A percentile compares a stretch with the other conserved stretches of the same genome.
Conservation (phyloP, 1,284 basidiomycete genomes). For the Rhodofomes roseus region DNA sequence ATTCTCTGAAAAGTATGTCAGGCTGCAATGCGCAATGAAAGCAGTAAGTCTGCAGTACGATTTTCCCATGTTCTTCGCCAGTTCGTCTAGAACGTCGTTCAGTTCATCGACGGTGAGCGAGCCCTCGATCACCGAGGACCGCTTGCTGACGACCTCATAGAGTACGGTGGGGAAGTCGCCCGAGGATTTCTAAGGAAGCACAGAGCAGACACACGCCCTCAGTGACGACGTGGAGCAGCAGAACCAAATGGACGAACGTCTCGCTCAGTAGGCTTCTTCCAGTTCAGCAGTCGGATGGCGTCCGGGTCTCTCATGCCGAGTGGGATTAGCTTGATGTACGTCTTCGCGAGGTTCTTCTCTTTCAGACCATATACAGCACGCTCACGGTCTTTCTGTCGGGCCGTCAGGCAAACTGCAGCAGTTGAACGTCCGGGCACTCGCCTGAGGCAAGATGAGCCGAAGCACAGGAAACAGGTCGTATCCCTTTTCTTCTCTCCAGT, state of each 20-base stretch:
- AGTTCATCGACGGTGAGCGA: constrained; percentile 75
- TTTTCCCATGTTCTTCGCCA: constrained; percentile 67
- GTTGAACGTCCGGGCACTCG: constrained; percentile 22
- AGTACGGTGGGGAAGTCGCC: constrained; percentile 87
- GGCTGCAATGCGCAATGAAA: background rate
- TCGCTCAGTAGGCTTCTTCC: constrained; percentile 81
- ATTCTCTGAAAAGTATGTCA: constrained; percentile 44
- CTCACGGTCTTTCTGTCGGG: constrained; percentile 80
- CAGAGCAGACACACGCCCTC: constrained; percentile 1
- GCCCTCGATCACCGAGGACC: constrained; percentile 80
- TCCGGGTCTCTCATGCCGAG: constrained; percentile 75
- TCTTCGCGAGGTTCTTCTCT: constrained; percentile 87
- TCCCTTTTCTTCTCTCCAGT: constrained; percentile 74
- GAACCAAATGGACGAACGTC: constrained; percentile 40
- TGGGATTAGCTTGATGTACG: constrained; percentile 85
- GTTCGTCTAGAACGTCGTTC: constrained; percentile 74
- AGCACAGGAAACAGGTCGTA: constrained; percentile 73
- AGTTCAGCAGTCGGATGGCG: constrained; percentile 77
- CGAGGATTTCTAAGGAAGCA: constrained; percentile 47
- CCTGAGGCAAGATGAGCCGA: constrained; percentile 74
- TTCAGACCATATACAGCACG: constrained; percentile 88
- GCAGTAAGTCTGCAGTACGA: constrained; percentile 42
- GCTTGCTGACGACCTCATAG: constrained; percentile 79
- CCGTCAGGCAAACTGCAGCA: background rate
- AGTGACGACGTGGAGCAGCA: background rate